Evolutionary conservation across 768 basidiomycete genomes (phyloP).

Genomic region (Gautieria morchelliformis): DNA sequence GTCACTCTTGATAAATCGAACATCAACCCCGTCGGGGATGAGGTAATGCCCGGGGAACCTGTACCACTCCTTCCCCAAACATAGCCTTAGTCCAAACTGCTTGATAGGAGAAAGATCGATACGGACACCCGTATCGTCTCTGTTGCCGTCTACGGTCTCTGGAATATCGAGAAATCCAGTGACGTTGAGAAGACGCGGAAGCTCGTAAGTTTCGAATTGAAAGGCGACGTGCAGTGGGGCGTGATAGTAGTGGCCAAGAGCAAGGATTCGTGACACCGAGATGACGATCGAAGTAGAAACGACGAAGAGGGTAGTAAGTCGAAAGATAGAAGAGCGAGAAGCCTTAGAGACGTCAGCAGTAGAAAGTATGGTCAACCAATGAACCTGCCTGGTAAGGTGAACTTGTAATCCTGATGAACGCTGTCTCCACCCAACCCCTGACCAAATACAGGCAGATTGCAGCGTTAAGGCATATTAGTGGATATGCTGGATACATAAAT

Average conservation of each 20-base stretch:
- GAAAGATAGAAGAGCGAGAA: conserved; percentile 65
- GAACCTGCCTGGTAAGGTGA: conserved; percentile 75
- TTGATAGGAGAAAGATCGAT: conserved; percentile 63
- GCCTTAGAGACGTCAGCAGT: conserved; percentile 39
- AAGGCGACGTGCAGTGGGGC: conserved; percentile 67
- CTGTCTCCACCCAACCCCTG: conserved; percentile 77
- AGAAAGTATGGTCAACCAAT: neutral
- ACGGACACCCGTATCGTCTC: conserved; percentile 30
- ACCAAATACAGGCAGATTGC: conserved; percentile 79
- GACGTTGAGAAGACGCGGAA: conserved; percentile 72
- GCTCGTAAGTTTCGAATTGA: conserved; percentile 65
- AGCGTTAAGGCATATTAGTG: conserved; percentile 88
- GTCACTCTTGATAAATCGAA: conserved; percentile 87
- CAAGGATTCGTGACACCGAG: conserved; percentile 72
- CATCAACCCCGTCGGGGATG: conserved; percentile 69
- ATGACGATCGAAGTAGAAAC: conserved; percentile 56
- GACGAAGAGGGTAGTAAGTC: conserved; percentile 61
- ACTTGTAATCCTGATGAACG: conserved; percentile 64
- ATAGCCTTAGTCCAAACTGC: conserved; percentile 65
- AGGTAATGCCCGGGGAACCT: conserved; percentile 88
- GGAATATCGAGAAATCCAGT: conserved; percentile 52
- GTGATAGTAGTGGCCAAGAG: conserved; percentile 84
- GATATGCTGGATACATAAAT: conserved; percentile 96
- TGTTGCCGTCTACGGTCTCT: conserved; percentile 24
- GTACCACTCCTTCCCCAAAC: conserved; percentile 93